These are phyloP conservation scores for Aspergillus carbonarius DNA, from an alignment of 2,329 filamentous ascomycete species.

Conservation along the genomic window DNA sequence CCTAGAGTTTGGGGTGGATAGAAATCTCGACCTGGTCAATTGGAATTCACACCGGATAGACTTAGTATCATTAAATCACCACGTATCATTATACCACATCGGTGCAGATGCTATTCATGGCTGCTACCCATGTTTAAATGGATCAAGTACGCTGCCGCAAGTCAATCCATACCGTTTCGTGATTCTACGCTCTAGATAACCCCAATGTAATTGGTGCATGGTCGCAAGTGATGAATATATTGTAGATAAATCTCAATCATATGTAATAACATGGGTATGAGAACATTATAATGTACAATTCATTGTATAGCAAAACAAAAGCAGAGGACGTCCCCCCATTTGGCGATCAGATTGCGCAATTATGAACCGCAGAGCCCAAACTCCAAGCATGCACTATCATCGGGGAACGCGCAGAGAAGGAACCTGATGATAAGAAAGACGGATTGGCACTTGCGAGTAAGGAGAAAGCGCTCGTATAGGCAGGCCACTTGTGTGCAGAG, in stretches of 20 bases:
- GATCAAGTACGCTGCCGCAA: too few relatives aligned
- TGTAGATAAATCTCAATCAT: not conserved
- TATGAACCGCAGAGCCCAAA: not conserved
- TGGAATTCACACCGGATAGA: too few relatives aligned
- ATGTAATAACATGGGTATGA: not conserved
- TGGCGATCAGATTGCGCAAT: not conserved
- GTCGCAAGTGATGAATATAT: not conserved
- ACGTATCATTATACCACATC: too few relatives aligned
- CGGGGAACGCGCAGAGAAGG: not conserved
- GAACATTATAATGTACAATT: constrained; percentile 1
- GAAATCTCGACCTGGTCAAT: not conserved
- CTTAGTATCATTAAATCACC: too few relatives aligned
- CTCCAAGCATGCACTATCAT: constrained; percentile 11
- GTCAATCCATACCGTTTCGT: too few relatives aligned
- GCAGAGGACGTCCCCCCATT: not conserved
- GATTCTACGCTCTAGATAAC: too few relatives aligned
- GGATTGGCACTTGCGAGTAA: not conserved
- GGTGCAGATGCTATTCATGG: too few relatives aligned
- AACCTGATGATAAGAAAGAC: not conserved
- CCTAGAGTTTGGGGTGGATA: not conserved
- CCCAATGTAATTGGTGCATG: too few relatives aligned
- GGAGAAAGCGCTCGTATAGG: not conserved
- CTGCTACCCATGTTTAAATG: too few relatives aligned
- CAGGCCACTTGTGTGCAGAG: not conserved
- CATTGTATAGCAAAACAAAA: not conserved